Percentiles rank a stretch among this genome's conserved stretches.
Evolutionary conservation across 331 rosid genomes (phyloP).

Genomic region (Quercus phellos): DNA sequence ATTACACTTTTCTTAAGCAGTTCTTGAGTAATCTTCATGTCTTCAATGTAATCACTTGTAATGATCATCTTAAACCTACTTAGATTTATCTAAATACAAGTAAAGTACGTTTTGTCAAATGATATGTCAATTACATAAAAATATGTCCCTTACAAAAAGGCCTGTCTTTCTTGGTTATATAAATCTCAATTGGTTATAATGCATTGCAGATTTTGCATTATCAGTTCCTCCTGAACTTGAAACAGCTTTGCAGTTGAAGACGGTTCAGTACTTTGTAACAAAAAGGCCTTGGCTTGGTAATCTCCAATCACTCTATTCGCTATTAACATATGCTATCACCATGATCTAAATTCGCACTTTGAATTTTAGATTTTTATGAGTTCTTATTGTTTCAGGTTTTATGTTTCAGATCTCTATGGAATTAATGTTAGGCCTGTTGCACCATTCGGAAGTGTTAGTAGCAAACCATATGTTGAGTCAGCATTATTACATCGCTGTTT

Average conservation of each 20-base stretch:
- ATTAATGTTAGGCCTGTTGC: conserved; percentile 94
- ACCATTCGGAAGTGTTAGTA: conserved; percentile 81
- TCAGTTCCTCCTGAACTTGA: conserved; percentile 69
- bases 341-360: neutral
- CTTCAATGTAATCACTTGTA: no score
- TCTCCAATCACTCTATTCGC: neutral
- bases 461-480: conserved; percentile 66
- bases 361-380: conserved; percentile 1
- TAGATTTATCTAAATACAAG: no score
- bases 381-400: conserved; percentile 37
- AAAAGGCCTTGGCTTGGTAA: conserved; percentile 99
- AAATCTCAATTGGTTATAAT: neutral
- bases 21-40: no score
- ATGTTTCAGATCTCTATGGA: conserved; percentile 86
- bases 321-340: neutral
- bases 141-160: no score
- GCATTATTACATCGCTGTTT: conserved; percentile 64
- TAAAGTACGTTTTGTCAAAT: no score
- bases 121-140: no score
- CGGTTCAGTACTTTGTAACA: conserved; percentile 65
- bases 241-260: conserved; percentile 65
- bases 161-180: neutral
- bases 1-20: no score
- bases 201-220: conserved; percentile 54
- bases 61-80: no score